Conservation (phyloP, 192 early-diverging fungal species). For the Backusella westeae region DNA sequence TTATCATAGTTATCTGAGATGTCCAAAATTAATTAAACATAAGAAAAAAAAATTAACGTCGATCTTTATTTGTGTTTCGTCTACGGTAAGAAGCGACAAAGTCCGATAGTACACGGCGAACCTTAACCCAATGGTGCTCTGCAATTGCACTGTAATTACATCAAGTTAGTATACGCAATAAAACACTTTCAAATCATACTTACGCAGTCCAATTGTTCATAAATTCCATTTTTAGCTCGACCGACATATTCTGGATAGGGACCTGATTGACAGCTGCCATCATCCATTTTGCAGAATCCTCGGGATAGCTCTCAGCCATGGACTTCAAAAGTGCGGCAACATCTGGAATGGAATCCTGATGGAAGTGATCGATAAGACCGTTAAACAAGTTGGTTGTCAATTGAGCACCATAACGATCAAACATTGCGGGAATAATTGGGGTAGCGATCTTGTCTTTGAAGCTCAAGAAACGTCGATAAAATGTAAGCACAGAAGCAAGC, state of each 20-base stretch:
- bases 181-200: slow-evolving; percentile 23
- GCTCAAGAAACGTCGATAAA: slow-evolving; percentile 45
- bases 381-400: slow-evolving; percentile 49
- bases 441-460: slow-evolving; percentile 14
- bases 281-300: slow-evolving; percentile 50
- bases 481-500: slow-evolving; percentile 47
- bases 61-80: slow-evolving; percentile 37
- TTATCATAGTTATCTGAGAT: not conserved
- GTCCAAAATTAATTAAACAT: not conserved
- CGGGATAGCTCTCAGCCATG: slow-evolving; percentile 45
- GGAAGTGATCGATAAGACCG: slow-evolving; percentile 56
- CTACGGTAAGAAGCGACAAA: slow-evolving; percentile 58
- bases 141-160: slow-evolving; percentile 43
- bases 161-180: not conserved
- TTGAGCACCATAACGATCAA: slow-evolving; percentile 36
- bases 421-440: slow-evolving; percentile 17
- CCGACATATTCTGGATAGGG: slow-evolving; percentile 42
- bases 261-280: slow-evolving; percentile 40
- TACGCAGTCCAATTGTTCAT: slow-evolving; percentile 53
- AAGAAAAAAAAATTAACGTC: not conserved
- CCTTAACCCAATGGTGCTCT: slow-evolving; percentile 48
- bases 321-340: slow-evolving; percentile 50
- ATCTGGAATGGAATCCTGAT: slow-evolving; percentile 52
- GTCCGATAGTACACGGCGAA: slow-evolving; percentile 53
- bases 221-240: slow-evolving; percentile 50